phyloP scores from a whole-genome alignment of 768 basidiomycete genomes.

The Suillus clintonianus region DNA sequence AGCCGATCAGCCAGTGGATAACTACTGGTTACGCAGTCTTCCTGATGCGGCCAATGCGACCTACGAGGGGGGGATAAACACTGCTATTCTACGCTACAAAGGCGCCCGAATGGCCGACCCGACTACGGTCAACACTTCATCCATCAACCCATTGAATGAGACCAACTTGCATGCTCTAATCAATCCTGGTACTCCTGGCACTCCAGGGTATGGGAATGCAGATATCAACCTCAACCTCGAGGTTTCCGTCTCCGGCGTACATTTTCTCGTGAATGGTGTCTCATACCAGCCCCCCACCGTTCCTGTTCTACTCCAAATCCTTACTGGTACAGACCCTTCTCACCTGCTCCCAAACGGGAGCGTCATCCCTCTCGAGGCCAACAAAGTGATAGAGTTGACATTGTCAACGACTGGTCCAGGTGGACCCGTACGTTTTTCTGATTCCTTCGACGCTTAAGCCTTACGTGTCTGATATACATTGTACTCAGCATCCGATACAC shows the following conservation, averaged over 20 bases:
- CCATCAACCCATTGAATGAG: constrained; percentile 32
- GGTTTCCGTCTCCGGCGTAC: constrained; percentile 5
- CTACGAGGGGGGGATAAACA: constrained; percentile 46
- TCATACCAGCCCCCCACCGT: constrained; percentile 29
- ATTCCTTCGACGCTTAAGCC: background rate
- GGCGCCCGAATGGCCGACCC: constrained; percentile 44
- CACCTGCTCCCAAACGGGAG: constrained; percentile 28
- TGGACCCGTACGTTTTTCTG: constrained; percentile 3
- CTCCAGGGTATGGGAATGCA: constrained; percentile 36
- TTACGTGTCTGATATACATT: background rate
- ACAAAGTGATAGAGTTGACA: constrained; percentile 27
- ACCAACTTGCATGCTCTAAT: constrained; percentile 23
- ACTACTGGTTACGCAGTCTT: constrained; percentile 54
- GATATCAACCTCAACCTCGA: constrained; percentile 37
- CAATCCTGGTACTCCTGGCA: constrained; percentile 39
- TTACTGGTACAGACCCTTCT: constrained; percentile 37
- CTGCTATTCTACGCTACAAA: constrained; percentile 53
- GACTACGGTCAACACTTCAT: constrained; percentile 31
- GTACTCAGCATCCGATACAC: constrained; percentile 43
- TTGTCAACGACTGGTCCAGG: constrained; percentile 9
- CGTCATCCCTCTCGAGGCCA: constrained; percentile 20
- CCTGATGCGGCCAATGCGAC: constrained; percentile 21
- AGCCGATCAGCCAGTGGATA: no score
- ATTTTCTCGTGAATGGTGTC: constrained; percentile 14
- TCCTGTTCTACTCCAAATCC: constrained; percentile 46